Evolutionary conservation across 2,329 filamentous ascomycete genomes (phyloP), one percentile per base, ranked within the genome.

Genomic region (Exophiala oligosperma): DNA sequence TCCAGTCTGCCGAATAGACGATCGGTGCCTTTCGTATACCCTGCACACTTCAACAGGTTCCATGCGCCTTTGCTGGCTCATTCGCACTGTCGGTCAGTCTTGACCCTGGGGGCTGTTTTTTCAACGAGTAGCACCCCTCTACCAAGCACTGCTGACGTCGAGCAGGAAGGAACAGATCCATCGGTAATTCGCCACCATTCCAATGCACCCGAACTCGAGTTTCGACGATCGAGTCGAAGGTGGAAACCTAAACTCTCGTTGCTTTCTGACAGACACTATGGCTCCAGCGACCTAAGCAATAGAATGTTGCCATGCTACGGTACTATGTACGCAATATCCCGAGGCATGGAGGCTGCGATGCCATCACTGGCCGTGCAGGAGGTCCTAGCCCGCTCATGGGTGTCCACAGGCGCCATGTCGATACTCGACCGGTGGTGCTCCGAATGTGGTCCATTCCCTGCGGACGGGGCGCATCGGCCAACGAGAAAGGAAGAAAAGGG

Each of bases 401-500:
- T 44, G 47, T 43, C 41, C 54, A 58, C 55, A 48, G 59, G 59
- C 50, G 51, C 54, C 52, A 54, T 56, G 51, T 54, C 59, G 59
- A 55, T 52, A 52, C 50, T 54, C 41, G 47, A 29, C 49, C 47
- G 37, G 40, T 50, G 17, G 17, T 43, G 24, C 28, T 44, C 50
- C 50, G 23, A 23, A 28, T 48, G 46, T 48, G 46, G 46, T 48
- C 28, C 21, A 48, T 14, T 48, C 26, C 44, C 23, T 48, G 11
- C 40, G 40, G 40, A 23, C n/a, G n/a, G 23, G 2, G 46, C 11
- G 24, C 24, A 48, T 48, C 26, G 28, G 46, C 46, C 46, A 48
- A 48, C 29, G 46, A 48, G 46, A 48, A 28, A 26, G 24, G 26
- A 48, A n/a, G 28, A 26, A 48, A 48, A 48, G 46, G 9, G 28